Evolutionary conservation across 805 yeast species (phyloP).

Genomic region (Kluyveromyces nonfermentans): DNA sequence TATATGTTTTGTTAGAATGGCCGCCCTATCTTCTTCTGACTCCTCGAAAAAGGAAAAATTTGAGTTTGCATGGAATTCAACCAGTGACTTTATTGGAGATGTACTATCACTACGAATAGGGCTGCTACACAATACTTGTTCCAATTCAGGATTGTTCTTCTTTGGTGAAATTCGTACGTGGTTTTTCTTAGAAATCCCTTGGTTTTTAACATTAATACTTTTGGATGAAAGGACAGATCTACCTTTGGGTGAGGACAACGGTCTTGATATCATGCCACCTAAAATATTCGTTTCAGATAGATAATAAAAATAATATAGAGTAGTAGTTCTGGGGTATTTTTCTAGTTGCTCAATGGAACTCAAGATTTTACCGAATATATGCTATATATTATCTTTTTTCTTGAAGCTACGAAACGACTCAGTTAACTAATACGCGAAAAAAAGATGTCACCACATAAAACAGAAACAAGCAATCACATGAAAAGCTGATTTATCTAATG

Average conservation of each 20-base stretch:
- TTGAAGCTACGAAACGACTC: background rate
- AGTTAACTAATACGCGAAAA: background rate
- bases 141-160: conserved; percentile 9
- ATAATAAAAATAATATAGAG: too few relatives aligned
- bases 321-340: too few relatives aligned
- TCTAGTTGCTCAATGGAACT: too few relatives aligned
- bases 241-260: conserved; percentile 14
- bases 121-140: conserved; percentile 12
- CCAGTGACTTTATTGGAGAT: background rate
- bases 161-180: conserved; percentile 7
- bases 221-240: conserved; percentile 18
- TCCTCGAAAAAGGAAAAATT: conserved; percentile 18
- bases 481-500: too few relatives aligned
- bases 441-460: too few relatives aligned
- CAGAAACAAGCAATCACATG: too few relatives aligned
- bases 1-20: conserved; percentile 12
- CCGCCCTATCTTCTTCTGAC: conserved; percentile 11
- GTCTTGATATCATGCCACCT: background rate
- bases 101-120: conserved; percentile 11
- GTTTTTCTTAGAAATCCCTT: conserved; percentile 4
- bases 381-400: too few relatives aligned
- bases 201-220: conserved; percentile 14
- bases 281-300: too few relatives aligned
- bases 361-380: too few relatives aligned
- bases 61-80: background rate